phyloP scores from a whole-genome alignment of 306 rosid species.

The Vigna trinervia region DNA sequence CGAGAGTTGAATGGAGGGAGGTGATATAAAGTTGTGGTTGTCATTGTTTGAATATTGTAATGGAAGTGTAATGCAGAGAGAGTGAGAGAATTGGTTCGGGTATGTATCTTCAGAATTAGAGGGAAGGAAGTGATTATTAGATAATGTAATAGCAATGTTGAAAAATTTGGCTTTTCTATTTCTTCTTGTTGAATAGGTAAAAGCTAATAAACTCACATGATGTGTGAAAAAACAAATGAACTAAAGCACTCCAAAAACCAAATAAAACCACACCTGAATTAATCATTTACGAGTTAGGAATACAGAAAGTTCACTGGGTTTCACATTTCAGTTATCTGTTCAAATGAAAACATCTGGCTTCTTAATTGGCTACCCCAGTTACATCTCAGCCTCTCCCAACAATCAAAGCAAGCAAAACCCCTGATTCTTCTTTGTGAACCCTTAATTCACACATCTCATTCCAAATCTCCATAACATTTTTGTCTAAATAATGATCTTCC shows the following conservation, averaged over 20 bases:
- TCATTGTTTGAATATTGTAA: neutral
- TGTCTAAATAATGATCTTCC: too few relatives aligned
- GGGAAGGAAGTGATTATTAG: neutral
- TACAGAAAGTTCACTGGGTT: neutral
- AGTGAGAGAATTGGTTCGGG: neutral
- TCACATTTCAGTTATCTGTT: neutral
- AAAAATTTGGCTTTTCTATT: neutral
- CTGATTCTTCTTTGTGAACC: too few relatives aligned
- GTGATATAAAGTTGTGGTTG: neutral
- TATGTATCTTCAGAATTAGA: neutral
- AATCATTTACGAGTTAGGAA: neutral
- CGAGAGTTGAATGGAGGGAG: neutral
- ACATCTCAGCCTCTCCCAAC: neutral
- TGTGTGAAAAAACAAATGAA: neutral
- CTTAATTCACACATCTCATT: too few relatives aligned
- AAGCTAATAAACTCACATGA: neutral
- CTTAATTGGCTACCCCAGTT: neutral
- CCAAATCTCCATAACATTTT: too few relatives aligned
- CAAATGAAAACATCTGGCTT: neutral
- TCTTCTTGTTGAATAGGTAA: neutral
- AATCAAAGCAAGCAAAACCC: neutral
- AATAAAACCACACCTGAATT: neutral
- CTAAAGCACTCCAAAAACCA: neutral
- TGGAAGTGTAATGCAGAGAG: neutral
- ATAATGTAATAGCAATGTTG: neutral